Conservation (phyloP, 1,284 basidiomycete species). For the Earliella scabrosa region DNA sequence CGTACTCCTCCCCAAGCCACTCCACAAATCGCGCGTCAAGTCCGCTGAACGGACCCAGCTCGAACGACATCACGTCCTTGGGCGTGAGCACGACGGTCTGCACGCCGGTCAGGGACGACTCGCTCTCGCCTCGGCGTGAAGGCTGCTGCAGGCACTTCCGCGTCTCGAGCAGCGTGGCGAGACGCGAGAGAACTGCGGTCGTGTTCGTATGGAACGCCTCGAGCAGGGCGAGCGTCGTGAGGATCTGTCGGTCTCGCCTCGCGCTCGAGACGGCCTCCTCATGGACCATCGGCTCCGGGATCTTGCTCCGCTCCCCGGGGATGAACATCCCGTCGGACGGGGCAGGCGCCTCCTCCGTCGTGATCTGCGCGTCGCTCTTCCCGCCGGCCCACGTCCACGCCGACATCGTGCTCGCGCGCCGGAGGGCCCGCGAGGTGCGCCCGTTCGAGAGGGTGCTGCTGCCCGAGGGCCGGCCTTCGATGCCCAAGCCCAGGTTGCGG, state of each 20-base stretch:
- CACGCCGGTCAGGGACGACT: not conserved
- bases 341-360: constrained; percentile 9
- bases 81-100: constrained; percentile 46
- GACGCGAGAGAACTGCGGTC: constrained; percentile 62
- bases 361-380: constrained; percentile 10
- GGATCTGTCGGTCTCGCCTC: constrained; percentile 48
- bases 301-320: constrained; percentile 18
- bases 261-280: constrained; percentile 32
- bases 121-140: constrained; percentile 10
- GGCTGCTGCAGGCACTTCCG: constrained; percentile 22
- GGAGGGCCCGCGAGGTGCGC: constrained; percentile 23
- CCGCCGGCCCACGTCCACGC: constrained; percentile 29
- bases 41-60: constrained; percentile 71
- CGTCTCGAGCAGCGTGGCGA: constrained; percentile 52
- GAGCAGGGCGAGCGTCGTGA: constrained; percentile 68
- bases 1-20: constrained; percentile 73
- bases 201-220: constrained; percentile 77
- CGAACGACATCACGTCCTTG: constrained; percentile 67
- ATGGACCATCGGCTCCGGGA: constrained; percentile 26
- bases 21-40: constrained; percentile 73
- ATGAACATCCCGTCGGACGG: constrained; percentile 21
- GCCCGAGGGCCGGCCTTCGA: constrained; percentile 53
- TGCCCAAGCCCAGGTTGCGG: constrained; percentile 66
- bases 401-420: constrained; percentile 32
- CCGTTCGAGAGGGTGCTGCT: constrained; percentile 17